These are phyloP conservation scores for Neolecta irregularis DNA, from an alignment of 1,139 yeast species.

Conservation along the genomic window DNA sequence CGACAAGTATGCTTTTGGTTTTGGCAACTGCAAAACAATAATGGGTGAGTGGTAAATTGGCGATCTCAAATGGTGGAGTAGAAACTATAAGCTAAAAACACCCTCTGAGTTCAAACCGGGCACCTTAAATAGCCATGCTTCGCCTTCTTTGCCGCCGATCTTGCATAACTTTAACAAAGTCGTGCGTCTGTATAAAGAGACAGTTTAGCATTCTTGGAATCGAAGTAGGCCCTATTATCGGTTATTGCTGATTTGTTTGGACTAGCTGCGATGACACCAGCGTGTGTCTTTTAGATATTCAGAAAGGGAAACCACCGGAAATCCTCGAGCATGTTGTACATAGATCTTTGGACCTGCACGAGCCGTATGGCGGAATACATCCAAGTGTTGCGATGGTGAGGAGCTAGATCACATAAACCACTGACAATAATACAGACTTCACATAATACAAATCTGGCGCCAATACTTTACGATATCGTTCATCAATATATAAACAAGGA, in stretches of 20 bases:
- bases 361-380: slow-evolving; percentile 62
- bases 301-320: slow-evolving; percentile 28
- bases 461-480: slow-evolving; percentile 30
- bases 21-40: no score
- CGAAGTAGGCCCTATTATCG: no score
- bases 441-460: slow-evolving; percentile 47
- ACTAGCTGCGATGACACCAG: slow-evolving; percentile 94
- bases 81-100: no score
- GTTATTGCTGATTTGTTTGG: no score
- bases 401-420: not conserved
- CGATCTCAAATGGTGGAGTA: no score
- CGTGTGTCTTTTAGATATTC: slow-evolving; percentile 49
- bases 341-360: slow-evolving; percentile 46
- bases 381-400: slow-evolving; percentile 63
- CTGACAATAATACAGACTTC: slow-evolving; percentile 28
- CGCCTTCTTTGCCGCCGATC: no score
- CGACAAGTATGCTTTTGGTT: no score
- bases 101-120: no score
- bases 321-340: slow-evolving; percentile 44
- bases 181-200: no score
- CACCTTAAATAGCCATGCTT: no score
- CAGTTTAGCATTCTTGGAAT: slow-evolving; percentile 63
- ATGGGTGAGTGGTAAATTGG: no score
- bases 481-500: slow-evolving; percentile 7
- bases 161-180: no score